These are phyloP conservation scores for Kalaharituber pfeilii DNA, from an alignment of 2,329 filamentous ascomycete species.

Conservation along the genomic window DNA sequence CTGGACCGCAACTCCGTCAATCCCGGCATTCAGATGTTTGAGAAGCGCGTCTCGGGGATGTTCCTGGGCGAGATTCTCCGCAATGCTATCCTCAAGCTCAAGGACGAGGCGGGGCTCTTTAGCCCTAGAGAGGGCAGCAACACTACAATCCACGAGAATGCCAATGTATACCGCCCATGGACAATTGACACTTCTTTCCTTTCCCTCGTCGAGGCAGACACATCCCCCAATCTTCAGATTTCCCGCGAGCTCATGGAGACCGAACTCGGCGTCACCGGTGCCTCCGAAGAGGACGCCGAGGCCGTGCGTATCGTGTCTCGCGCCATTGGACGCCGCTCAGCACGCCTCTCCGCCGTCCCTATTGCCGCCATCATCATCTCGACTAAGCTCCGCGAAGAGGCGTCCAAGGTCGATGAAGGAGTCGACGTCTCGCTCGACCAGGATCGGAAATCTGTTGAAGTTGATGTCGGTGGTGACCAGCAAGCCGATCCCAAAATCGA, in stretches of 20 bases:
- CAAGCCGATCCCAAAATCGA: neutral
- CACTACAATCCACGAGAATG: conserved; percentile 47
- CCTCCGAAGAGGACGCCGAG: conserved; percentile 56
- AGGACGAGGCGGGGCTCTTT: conserved; percentile 30
- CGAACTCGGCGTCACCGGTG: conserved; percentile 55
- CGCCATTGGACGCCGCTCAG: conserved; percentile 75
- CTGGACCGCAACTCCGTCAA: conserved; percentile 72
- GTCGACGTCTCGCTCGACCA: neutral
- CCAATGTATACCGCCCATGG: conserved; percentile 61
- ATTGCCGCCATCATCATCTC: conserved; percentile 71
- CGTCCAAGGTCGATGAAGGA: neutral
- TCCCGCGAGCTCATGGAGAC: conserved; percentile 64
- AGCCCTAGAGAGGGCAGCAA: conserved; percentile 35
- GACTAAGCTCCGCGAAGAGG: conserved; percentile 44
- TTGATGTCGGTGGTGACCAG: neutral
- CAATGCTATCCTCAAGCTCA: conserved; percentile 46
- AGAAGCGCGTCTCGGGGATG: conserved; percentile 97
- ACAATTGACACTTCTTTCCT: conserved; percentile 82
- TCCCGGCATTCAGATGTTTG: conserved; percentile 94
- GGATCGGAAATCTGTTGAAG: conserved; percentile 10
- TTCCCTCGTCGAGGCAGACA: conserved; percentile 70
- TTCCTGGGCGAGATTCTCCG: conserved; percentile 90
- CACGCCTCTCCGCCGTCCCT: conserved; percentile 70
- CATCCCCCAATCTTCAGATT: conserved; percentile 49
- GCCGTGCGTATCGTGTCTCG: conserved; percentile 69